Evolutionary conservation across 2,329 filamentous ascomycete genomes (phyloP), one percentile per base, ranked within the genome.

Genomic region (Epichloe uncinata): DNA sequence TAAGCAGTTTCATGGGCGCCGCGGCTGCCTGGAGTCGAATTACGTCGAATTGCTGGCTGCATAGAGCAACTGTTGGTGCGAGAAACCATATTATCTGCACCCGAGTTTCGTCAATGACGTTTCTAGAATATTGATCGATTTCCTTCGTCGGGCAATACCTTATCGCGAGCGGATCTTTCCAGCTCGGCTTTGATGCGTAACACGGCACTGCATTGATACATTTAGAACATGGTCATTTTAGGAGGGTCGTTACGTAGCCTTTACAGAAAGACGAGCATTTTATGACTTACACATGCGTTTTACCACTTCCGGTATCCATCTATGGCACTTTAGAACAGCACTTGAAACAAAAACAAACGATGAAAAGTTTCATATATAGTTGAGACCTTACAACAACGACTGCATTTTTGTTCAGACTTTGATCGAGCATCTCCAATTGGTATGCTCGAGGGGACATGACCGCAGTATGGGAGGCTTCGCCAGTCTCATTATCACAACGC

Each of bases 221-320:
- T 42, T 36, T 37, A 52, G 51, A 45, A 20, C 9, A 33, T 37
- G 42, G 4, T 34, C 36, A 4, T 34, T 38, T 22, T 34, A 42
- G 37, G 16, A 46, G 47, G 30, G 8, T 22, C 20, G n/a, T 22
- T 43, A 34, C 2, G 44, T 43, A 37, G 18, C 13, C 16, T 26
- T 8, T 35, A 35, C 4, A 6, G 8, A 12, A 30, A 38, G 20
- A 11, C 11, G 33, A 6, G 35, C 3, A n/a, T 12, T 30, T 46
- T 8, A 7, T 44, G 15, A 65, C 75, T 66, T 74, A 87, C 84
- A 89, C 77, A 55, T 84, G 81, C 3, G 85, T 89, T 63, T 90
- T 90, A 2, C 85, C 85, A 55, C 78, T 87, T 1, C 85, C 85
- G 0, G 85, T 90, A 54, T 86, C 84, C 85, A 89, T 89, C 83